Conservation (phyloP, 306 rosid genomes). For the Sesbania bispinosa region DNA sequence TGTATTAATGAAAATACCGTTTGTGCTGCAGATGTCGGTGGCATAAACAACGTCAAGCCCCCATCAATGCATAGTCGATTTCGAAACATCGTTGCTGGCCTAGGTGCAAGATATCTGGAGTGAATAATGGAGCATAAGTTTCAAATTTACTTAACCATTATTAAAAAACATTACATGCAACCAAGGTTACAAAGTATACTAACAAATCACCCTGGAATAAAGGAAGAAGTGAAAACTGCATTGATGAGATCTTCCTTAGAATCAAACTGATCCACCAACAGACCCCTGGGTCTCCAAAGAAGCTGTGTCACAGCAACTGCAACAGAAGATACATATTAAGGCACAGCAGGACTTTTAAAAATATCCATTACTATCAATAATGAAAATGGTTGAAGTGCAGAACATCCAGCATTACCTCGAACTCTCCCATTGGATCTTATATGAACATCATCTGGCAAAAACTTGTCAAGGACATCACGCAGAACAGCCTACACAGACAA, state of each 20-base stretch:
- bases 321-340: slow-evolving; percentile 20
- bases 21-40: slow-evolving; percentile 84
- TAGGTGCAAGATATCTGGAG: slow-evolving; percentile 87
- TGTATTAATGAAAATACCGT: slow-evolving; percentile 53
- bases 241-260: slow-evolving; percentile 97
- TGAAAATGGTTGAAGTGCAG: background rate
- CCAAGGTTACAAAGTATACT: slow-evolving; percentile 19
- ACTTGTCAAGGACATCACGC: slow-evolving; percentile 65
- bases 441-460: slow-evolving; percentile 87
- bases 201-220: slow-evolving; percentile 91
- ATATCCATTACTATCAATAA: background rate
- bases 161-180: slow-evolving; percentile 16
- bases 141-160: background rate
- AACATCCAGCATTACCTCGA: slow-evolving; percentile 57
- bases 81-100: slow-evolving; percentile 79
- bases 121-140: slow-evolving; percentile 11
- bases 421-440: slow-evolving; percentile 82
- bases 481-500: slow-evolving; percentile 77
- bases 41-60: slow-evolving; percentile 93
- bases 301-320: slow-evolving; percentile 95
- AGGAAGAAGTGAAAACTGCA: slow-evolving; percentile 96
- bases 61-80: slow-evolving; percentile 93
- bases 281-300: slow-evolving; percentile 90
- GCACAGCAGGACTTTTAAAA: background rate
- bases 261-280: slow-evolving; percentile 89